These are phyloP conservation scores for Aschersonia sp. DNA, from an alignment of 2,329 filamentous ascomycete genomes.

Conservation along the genomic window DNA sequence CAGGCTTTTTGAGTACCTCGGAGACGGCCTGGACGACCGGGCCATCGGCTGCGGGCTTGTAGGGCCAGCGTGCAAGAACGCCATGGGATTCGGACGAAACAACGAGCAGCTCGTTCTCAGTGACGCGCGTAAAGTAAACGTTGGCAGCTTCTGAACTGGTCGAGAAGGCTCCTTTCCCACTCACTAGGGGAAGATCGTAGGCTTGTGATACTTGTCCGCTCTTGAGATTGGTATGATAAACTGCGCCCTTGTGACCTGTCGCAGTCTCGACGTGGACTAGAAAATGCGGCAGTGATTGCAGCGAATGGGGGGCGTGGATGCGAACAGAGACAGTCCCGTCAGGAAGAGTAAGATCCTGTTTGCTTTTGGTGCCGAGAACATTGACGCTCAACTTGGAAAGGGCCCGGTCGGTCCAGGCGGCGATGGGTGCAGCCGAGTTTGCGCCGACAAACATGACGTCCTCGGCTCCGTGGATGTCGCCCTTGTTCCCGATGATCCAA, in stretches of 20 bases:
- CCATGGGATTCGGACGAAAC: conserved; percentile 64
- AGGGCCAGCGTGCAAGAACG: conserved; percentile 61
- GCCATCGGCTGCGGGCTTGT: conserved; percentile 29
- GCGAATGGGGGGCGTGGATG: conserved; percentile 60
- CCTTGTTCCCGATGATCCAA: conserved; percentile 57
- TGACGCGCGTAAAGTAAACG: conserved; percentile 79
- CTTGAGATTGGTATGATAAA: conserved; percentile 70
- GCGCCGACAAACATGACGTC: conserved; percentile 63
- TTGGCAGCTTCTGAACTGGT: conserved; percentile 65
- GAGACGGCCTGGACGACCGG: conserved; percentile 55
- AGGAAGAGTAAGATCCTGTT: conserved; percentile 38
- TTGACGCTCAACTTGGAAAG: conserved; percentile 54
- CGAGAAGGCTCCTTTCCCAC: conserved; percentile 62
- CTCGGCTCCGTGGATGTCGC: conserved; percentile 49
- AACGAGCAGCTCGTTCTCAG: conserved; percentile 57
- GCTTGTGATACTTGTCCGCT: conserved; percentile 56
- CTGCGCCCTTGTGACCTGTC: conserved; percentile 63
- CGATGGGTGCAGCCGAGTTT: conserved; percentile 59
- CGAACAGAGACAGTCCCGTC: conserved; percentile 35
- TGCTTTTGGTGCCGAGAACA: conserved; percentile 46
- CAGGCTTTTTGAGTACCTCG: conserved; percentile 64
- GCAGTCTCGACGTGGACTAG: conserved; percentile 66
- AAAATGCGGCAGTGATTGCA: conserved; percentile 67
- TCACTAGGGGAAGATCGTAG: conserved; percentile 61
- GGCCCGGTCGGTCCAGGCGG: conserved; percentile 58